These are phyloP conservation scores for Ogataea minuta DNA, from an alignment of 805 yeast genomes.

Conservation along the genomic window DNA sequence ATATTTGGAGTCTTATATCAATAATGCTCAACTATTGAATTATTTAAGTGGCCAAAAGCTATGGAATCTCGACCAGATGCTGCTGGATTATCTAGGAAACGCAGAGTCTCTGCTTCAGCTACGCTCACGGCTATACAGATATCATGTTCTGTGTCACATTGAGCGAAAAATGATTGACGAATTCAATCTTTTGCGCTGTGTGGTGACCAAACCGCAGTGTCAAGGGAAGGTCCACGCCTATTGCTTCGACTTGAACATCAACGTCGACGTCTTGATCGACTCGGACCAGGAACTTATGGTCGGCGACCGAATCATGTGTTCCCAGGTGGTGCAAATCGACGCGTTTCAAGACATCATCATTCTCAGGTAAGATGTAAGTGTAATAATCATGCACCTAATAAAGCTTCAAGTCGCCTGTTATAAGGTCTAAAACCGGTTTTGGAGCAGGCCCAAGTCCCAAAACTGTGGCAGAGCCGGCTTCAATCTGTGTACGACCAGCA, in stretches of 20 bases:
- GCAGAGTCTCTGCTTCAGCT: conserved; percentile 29
- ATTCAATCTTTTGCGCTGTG: conserved; percentile 39
- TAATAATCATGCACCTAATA: conserved; percentile 39
- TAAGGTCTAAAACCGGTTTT: conserved; percentile 68
- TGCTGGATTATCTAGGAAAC: conserved; percentile 15
- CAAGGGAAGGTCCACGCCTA: conserved; percentile 40
- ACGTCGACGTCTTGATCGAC: conserved; percentile 40
- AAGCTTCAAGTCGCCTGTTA: conserved; percentile 76
- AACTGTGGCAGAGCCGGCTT: conserved; percentile 95
- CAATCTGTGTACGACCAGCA: conserved; percentile 96
- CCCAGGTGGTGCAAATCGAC: conserved; percentile 43
- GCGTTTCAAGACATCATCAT: conserved; percentile 39
- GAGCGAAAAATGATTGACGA: conserved; percentile 12
- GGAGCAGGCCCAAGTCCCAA: conserved; percentile 99
- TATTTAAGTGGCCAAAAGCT: conserved; percentile 35
- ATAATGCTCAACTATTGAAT: conserved; percentile 33
- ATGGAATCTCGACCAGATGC: conserved; percentile 8
- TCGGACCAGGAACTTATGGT: conserved; percentile 27
- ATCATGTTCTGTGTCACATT: conserved; percentile 14
- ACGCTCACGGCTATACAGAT: conserved; percentile 18
- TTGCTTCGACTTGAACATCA: conserved; percentile 47
- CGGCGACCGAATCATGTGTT: conserved; percentile 49
- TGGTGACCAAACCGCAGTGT: conserved; percentile 37
- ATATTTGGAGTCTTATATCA: conserved; percentile 29
- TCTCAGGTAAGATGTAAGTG: conserved; percentile 23